These are phyloP conservation scores for Populus tremula DNA, from an alignment of 345 rosid genomes.

Conservation along the genomic window DNA sequence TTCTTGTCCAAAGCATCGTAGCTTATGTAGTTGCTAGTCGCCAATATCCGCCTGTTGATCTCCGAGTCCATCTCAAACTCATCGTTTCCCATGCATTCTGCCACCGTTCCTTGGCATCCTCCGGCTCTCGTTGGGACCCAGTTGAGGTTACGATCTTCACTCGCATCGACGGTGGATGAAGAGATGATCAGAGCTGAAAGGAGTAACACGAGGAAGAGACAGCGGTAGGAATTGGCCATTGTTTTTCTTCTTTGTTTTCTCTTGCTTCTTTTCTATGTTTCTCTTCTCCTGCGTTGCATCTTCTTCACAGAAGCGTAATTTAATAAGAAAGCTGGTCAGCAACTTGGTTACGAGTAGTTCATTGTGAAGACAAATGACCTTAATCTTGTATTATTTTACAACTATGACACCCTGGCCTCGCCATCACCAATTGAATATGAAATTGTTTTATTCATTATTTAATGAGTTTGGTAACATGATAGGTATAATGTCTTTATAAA, in stretches of 20 bases:
- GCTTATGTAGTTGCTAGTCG: slow-evolving; percentile 66
- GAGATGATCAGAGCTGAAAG: slow-evolving; percentile 27
- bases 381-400: slow-evolving; percentile 10
- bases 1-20: slow-evolving; percentile 62
- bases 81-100: slow-evolving; percentile 48
- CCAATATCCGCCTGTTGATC: slow-evolving; percentile 61
- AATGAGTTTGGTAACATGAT: no score
- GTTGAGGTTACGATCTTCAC: slow-evolving; percentile 28
- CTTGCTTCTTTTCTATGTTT: neutral
- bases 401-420: slow-evolving; percentile 9
- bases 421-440: no score
- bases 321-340: slow-evolving; percentile 5
- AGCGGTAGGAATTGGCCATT: slow-evolving; percentile 40
- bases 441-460: no score
- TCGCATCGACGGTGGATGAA: slow-evolving; percentile 20
- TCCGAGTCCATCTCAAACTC: slow-evolving; percentile 62
- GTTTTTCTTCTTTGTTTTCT: slow-evolving; percentile 4
- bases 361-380: slow-evolving; percentile 12
- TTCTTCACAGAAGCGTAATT: neutral
- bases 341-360: slow-evolving; percentile 11
- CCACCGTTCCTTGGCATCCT: slow-evolving; percentile 52
- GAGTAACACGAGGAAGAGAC: slow-evolving; percentile 21
- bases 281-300: neutral
- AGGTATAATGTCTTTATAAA: no score
- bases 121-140: slow-evolving; percentile 36